These are phyloP conservation scores for Entamoeba invadens DNA, from an alignment of 208 protist genomes.

Conservation along the genomic window DNA sequence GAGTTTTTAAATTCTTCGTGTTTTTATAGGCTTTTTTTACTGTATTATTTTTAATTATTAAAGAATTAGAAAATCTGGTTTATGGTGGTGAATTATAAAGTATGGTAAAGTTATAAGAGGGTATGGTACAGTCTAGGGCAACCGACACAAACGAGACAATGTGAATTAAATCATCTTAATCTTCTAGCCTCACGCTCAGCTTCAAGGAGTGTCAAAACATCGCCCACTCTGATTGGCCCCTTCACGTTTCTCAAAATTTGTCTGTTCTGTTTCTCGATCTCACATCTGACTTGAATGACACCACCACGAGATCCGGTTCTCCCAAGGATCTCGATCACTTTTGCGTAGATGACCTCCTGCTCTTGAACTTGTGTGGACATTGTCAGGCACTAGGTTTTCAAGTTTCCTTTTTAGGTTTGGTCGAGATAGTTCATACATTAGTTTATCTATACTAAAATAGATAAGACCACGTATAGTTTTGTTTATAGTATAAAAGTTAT, in stretches of 20 bases:
- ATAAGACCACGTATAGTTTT: too few relatives aligned
- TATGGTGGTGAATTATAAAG: too few relatives aligned
- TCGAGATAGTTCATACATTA: too few relatives aligned
- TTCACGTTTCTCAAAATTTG: constrained; percentile 97
- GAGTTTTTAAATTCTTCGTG: neutral
- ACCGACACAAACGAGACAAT: neutral
- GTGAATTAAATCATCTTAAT: constrained; percentile 68
- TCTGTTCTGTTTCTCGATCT: constrained; percentile 70
- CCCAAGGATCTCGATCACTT: constrained; percentile 88
- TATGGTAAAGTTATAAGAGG: too few relatives aligned
- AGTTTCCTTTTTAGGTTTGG: neutral
- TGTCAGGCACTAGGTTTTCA: neutral
- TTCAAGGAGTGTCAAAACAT: constrained; percentile 95
- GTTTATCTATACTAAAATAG: too few relatives aligned
- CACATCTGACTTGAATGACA: constrained; percentile 73
- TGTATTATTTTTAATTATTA: too few relatives aligned
- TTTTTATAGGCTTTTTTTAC: neutral
- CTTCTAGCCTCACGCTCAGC: constrained; percentile 96
- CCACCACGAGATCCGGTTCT: constrained; percentile 95
- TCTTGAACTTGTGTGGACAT: neutral
- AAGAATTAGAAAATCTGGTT: too few relatives aligned
- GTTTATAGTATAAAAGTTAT: too few relatives aligned
- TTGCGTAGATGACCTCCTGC: constrained; percentile 37
- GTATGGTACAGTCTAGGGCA: too few relatives aligned
- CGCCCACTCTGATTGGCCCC: constrained; percentile 85